Conservation (phyloP, 1,284 basidiomycete genomes). For the Melampsora larici-populina region DNA sequence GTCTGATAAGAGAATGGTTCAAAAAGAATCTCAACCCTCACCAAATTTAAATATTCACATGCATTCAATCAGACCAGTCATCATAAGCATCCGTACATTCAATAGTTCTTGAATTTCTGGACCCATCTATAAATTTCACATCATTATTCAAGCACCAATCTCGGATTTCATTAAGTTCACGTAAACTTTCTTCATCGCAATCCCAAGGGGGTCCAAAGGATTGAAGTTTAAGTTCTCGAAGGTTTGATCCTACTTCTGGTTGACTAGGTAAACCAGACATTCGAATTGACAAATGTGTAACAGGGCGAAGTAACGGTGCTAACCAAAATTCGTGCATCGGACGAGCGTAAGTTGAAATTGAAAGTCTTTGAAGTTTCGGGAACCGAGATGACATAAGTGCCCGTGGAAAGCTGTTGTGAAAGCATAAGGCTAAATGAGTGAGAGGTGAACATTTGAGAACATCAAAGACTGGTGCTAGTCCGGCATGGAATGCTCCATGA, state of each 20-base stretch:
- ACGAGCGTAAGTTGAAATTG: slow-evolving; percentile 26
- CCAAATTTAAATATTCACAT: too few relatives aligned
- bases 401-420: slow-evolving; percentile 25
- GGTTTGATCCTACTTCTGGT: neutral
- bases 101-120: neutral
- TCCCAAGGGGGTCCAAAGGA: slow-evolving; percentile 7
- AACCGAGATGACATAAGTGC: slow-evolving; percentile 4
- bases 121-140: slow-evolving; percentile 7
- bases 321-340: slow-evolving; percentile 11
- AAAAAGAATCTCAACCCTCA: too few relatives aligned
- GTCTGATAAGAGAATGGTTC: too few relatives aligned
- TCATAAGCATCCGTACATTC: slow-evolving; percentile 31
- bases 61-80: too few relatives aligned
- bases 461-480: slow-evolving; percentile 12
- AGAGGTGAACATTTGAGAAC: slow-evolving; percentile 11
- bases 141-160: slow-evolving; percentile 18
- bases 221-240: slow-evolving; percentile 16
- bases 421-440: slow-evolving; percentile 14
- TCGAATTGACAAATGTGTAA: slow-evolving; percentile 21
- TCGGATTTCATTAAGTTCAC: neutral
- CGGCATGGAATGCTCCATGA: slow-evolving; percentile 27
- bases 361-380: slow-evolving; percentile 13
- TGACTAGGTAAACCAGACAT: slow-evolving; percentile 20
- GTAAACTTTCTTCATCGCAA: slow-evolving; percentile 8
- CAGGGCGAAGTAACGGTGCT: neutral